phyloP scores from a whole-genome alignment of 352 stramenopile genomes.

The Discostella stelligera region DNA sequence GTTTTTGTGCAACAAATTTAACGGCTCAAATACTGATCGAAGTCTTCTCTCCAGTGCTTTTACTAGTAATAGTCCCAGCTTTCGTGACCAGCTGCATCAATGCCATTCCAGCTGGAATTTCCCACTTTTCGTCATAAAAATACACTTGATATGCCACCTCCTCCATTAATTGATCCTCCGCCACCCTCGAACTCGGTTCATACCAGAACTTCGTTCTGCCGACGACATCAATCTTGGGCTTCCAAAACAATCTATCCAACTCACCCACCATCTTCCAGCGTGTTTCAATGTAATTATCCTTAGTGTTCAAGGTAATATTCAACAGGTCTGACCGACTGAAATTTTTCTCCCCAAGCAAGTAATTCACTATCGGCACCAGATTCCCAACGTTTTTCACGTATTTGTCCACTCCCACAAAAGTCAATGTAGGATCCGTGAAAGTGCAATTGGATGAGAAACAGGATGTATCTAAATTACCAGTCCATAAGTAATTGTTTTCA shows the following conservation, averaged over 20 bases:
- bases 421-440: constrained; percentile 79
- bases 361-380: constrained; percentile 64
- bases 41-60: constrained; percentile 21
- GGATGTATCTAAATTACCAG: constrained; percentile 66
- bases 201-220: constrained; percentile 79
- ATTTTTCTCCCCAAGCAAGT: constrained; percentile 36
- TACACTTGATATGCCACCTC: constrained; percentile 45
- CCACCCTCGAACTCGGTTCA: constrained; percentile 1
- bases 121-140: constrained; percentile 79
- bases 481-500: constrained; percentile 80
- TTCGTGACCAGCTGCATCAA: constrained; percentile 72
- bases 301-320: constrained; percentile 48
- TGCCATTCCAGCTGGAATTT: constrained; percentile 67
- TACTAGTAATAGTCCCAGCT: constrained; percentile 56
- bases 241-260: constrained; percentile 67
- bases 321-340: constrained; percentile 58
- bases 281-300: constrained; percentile 65
- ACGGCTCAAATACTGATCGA: not conserved
- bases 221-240: constrained; percentile 77
- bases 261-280: constrained; percentile 81
- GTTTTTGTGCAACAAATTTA: not conserved
- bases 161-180: not conserved
- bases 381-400: constrained; percentile 73
- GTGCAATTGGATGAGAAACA: constrained; percentile 63
- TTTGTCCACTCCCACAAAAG: constrained; percentile 66